phyloP scores from a whole-genome alignment of 768 basidiomycete genomes.

The Tubosaeta sp. region DNA sequence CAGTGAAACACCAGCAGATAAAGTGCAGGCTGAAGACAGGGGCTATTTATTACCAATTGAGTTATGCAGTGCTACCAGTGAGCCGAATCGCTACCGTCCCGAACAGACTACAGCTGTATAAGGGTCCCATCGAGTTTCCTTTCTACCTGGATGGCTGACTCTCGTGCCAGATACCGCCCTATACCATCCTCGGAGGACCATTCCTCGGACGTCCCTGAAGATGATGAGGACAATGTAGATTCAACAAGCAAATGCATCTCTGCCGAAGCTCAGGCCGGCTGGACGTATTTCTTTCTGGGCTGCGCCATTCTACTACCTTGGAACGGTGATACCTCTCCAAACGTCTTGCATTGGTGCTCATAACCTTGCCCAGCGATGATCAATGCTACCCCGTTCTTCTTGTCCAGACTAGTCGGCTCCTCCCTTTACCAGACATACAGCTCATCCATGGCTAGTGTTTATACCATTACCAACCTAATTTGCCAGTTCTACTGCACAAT shows the following conservation, averaged over 20 bases:
- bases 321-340: conserved; percentile 61
- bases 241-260: conserved; percentile 22
- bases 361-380: conserved; percentile 60
- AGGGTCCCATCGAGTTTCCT: too few relatives aligned
- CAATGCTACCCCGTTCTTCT: conserved; percentile 79
- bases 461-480: conserved; percentile 61
- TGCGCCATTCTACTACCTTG: conserved; percentile 80
- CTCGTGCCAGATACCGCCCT: not conserved
- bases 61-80: too few relatives aligned
- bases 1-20: too few relatives aligned
- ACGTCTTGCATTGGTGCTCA: not conserved
- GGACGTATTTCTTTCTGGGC: conserved; percentile 72
- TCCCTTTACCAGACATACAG: conserved; percentile 54
- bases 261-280: conserved; percentile 45
- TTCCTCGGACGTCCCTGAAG: not conserved
- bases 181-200: conserved; percentile 20
- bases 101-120: too few relatives aligned
- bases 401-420: conserved; percentile 62
- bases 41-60: too few relatives aligned
- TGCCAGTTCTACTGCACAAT: conserved; percentile 73
- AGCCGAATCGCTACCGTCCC: too few relatives aligned
- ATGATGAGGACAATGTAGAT: conserved; percentile 6
- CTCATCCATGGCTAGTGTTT: conserved; percentile 61
- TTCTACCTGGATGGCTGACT: conserved; percentile 3
- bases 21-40: too few relatives aligned